Evolutionary conservation across 73 alveolate genomes (phyloP).

Genomic region (Blepharisma stoltei): DNA sequence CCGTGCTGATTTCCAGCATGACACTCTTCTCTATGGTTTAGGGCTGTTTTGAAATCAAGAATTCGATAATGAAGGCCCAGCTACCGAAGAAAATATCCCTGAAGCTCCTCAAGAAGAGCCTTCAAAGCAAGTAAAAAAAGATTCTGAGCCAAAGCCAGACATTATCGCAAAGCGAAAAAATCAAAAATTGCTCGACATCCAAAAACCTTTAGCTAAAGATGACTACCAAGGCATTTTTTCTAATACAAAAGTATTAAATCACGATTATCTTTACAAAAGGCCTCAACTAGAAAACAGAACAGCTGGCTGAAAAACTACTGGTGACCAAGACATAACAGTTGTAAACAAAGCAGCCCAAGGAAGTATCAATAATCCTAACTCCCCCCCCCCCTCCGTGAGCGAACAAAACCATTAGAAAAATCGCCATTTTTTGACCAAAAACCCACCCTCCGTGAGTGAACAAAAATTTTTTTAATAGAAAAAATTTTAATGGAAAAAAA

Average conservation of each 20-base stretch:
- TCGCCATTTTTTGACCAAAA: too few relatives aligned
- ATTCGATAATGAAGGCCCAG: too few relatives aligned
- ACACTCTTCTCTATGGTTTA: constrained; percentile 25
- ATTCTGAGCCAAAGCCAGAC: neutral
- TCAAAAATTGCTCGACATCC: neutral
- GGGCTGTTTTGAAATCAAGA: constrained; percentile 17
- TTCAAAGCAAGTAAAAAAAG: neutral
- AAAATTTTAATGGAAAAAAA: too few relatives aligned
- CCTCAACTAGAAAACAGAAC: neutral
- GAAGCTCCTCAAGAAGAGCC: neutral
- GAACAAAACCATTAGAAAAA: too few relatives aligned
- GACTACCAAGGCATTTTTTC: constrained; percentile 15
- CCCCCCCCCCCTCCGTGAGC: too few relatives aligned
- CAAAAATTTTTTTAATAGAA: too few relatives aligned
- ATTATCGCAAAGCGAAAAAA: constrained; percentile 7
- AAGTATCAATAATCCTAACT: neutral
- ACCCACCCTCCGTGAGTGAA: too few relatives aligned
- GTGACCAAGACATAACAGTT: neutral
- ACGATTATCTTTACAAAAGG: constrained; percentile 18
- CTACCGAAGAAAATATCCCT: constrained; percentile 5
- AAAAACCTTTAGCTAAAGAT: constrained; percentile 15
- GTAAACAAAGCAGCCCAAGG: constrained; percentile 10
- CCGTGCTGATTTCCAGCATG: constrained; percentile 27
- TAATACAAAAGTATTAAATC: constrained; percentile 12
- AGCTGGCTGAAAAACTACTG: constrained; percentile 16